Base-by-base conservation (phyloP, 306 rosid genomes). In the Cotoneaster glaucophyllus region DNA sequence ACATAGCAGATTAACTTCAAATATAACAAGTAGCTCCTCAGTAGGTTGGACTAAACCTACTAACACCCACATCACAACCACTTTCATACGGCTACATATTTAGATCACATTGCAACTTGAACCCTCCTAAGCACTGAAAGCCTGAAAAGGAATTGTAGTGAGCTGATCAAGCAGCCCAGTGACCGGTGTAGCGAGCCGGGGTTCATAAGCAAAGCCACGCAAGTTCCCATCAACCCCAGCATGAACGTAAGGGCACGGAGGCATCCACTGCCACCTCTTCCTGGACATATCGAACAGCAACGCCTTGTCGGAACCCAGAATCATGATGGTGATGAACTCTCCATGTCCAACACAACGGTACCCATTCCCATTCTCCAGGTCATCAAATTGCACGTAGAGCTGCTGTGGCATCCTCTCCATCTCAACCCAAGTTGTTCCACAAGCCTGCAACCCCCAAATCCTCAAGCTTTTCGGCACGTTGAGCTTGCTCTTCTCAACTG, bases 371-470 rank as follows among this genome's bases (percentile, higher is more conserved):
- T 28, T 68, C 73, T 96, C 99, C 58, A 89, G 3, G 5, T 88
- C 92, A 0, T 79, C 84, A 43, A 95, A 95, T 77, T 95, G 90
- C 28, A 74, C 15, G 64, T 88, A 95, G 1, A 95, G 89, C 41
- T 89, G 96, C 45, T 89, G 98, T 0, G 99, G 99, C 99, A 95
- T 95, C 64, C 99, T 87, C 67, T 96, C 98, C n/a, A 87, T 82
- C 65, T 96, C 99, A 59, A 89, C 86, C 99, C 99, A 96, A 62
- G 88, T 87, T 1, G 85, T 81, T 17, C 98, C 99, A 65, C 98
- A 96, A 0, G 83, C 64, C 24, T 96, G 97, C 73, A 96, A 67
- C 2, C 83, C 84, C 99, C 99, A 96, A 0, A 96, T 82, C 85
- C 99, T 83, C 26, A 96, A 76, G 80, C 99, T 96, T 68, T 81